Base-by-base conservation (phyloP, 495 filamentous ascomycete species). In the Xylaria acuta region DNA sequence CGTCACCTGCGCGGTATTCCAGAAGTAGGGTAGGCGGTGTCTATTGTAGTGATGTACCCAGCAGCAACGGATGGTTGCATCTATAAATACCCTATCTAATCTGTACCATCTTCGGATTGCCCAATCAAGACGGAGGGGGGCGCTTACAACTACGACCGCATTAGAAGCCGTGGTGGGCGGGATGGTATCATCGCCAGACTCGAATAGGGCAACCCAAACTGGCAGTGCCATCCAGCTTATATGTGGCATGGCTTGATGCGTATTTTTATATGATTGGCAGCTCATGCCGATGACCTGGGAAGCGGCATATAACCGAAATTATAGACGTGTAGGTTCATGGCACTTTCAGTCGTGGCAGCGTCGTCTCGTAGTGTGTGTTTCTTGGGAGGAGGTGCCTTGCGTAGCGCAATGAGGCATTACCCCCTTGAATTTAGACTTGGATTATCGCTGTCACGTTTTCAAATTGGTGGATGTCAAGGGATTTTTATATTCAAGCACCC, bases 111-210 rank as follows among this genome's bases (percentile, higher is more conserved):
- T 22, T 60, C 66, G 58, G 69, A 71, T 71, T 71, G 47, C 45
- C 69, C 69, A 71, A 71, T 71, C 69, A 56, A 51, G 25, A 45
- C 38, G 18, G 59, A 25, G 36, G 45, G 41, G 58, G 18, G 58
- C 58, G 43, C 27, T 63, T 25, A 54, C 68, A 53, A 63, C 9
- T 53, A 34, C 68, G 9, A 63, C 68, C 41, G 43, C 30, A 22
- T 56, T 25, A 34, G 49, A 8, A 41, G 25, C 41, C 25, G 9
- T 64, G 20, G 9, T 64, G 20, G 18, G 58, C 30, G 58, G 53
- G 27, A 56, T 32, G 53, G 53, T 56, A 56, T 56, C 53, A 56
- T 56, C 14, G 53, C 27, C 53, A 22, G 20, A 22, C 58, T 36
- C 11, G 58, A 56, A 56, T 36, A 60, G n/a, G 32, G n/a, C 34